These are phyloP conservation scores for Paramecium sonneborni DNA, from an alignment of 73 alveolate species.

Conservation along the genomic window DNA sequence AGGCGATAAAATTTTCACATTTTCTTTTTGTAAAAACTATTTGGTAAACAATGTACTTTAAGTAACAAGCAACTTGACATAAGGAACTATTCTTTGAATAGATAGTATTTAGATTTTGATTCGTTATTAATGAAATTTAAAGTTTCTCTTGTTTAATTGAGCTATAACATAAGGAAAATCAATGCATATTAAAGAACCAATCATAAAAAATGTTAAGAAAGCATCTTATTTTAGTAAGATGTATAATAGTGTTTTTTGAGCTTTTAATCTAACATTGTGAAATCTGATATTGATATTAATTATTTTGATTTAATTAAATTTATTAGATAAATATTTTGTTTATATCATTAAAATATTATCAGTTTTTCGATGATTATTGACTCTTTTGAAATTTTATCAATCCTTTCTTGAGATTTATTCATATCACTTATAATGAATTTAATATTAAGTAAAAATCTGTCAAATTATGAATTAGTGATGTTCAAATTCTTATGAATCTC, in stretches of 20 bases:
- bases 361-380: background rate
- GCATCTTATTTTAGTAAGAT: background rate
- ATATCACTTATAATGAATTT: background rate
- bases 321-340: background rate
- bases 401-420: background rate
- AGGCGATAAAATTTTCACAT: no score
- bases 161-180: background rate
- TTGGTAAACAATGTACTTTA: background rate
- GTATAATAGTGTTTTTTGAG: no score
- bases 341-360: background rate
- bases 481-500: slow-evolving; percentile 15
- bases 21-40: background rate
- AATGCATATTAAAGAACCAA: background rate
- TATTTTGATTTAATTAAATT: no score
- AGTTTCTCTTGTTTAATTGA: background rate
- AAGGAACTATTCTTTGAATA: slow-evolving; percentile 4
- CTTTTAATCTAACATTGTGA: no score
- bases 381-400: background rate
- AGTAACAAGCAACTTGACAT: background rate
- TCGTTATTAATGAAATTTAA: background rate
- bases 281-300: no score
- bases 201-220: background rate
- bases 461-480: slow-evolving; percentile 5
- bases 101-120: slow-evolving; percentile 59
- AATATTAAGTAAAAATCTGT: background rate